Base-by-base conservation (phyloP, 2,329 filamentous ascomycete species). In the Clonostachys chloroleuca region DNA sequence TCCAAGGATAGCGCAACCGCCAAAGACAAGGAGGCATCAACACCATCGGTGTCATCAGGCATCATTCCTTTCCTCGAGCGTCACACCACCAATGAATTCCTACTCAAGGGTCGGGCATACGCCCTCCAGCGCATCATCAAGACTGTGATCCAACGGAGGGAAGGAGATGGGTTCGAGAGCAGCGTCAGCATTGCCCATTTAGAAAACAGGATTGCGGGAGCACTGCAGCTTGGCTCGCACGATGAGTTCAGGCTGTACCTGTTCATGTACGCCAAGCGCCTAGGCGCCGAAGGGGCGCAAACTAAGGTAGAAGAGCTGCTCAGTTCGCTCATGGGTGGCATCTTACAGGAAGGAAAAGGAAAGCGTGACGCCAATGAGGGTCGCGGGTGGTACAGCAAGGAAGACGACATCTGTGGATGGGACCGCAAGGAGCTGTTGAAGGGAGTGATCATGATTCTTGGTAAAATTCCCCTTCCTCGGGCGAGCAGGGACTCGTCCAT, bases 231-330 rank as follows among this genome's bases (percentile, higher is more conserved):
- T 1, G 89, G 87, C 5, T 87, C 94, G 0, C 87, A 84, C 56
- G 92, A 97, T 49, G 94, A 99, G 63, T 99, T 97, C 69, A 83
- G 90, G 48, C 75, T 96, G 2, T 97, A 97, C 60, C 73, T 99
- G n/a, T 87, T 91, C 59, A 97, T 97, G 91, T 99, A 99, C 60
- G 92, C 92, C 5, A 97, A 96, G 70, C 84, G 94, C 1, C 80
- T 99, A 6, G 94, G 94, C 2, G 90, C 91, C 0, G 95, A 99
- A 65, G 91, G 91, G 0, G 72, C 92, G 45, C 83, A 86, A 55
- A 78, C 82, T 48, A 99, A 99, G 69, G 91, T 96, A 3, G 92
- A 97, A 63, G 95, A 99, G 70, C 73, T 99, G 10, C 73, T 97
- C 30, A 86, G 89, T 55, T 87, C 83, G 42, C 72, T 99, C 40